A percentile compares a stretch with the other conserved stretches of the same genome.
phyloP scores from a whole-genome alignment of 208 protist genomes.

The Trypanosoma caninum region DNA sequence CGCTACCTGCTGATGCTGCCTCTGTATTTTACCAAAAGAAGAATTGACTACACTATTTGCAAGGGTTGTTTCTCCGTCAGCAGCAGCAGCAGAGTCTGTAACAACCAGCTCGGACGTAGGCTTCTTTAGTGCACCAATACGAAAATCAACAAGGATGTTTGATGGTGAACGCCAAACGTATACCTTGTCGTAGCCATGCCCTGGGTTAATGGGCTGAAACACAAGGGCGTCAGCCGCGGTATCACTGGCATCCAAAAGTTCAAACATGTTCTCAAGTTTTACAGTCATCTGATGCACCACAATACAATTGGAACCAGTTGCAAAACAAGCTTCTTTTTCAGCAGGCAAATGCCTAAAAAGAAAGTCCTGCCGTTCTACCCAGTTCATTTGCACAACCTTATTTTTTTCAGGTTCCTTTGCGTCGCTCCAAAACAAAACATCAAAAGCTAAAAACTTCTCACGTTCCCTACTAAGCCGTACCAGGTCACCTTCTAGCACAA shows the following conservation, averaged over 20 bases:
- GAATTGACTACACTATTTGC: conserved; percentile 2
- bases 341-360: conserved; percentile 42
- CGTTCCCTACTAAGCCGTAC: conserved; percentile 40
- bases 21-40: not conserved
- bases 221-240: conserved; percentile 71
- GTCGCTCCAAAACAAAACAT: conserved; percentile 77
- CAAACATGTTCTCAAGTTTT: conserved; percentile 36
- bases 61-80: conserved; percentile 3
- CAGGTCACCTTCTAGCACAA: conserved; percentile 77
- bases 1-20: not conserved
- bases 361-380: conserved; percentile 52
- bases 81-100: too few species aligned
- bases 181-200: conserved; percentile 49
- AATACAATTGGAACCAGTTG: conserved; percentile 44
- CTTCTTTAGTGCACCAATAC: conserved; percentile 42
- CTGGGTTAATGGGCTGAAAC: conserved; percentile 56
- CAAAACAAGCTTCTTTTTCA: conserved; percentile 45
- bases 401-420: conserved; percentile 33
- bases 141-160: conserved; percentile 71
- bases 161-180: conserved; percentile 72
- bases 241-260: conserved; percentile 64
- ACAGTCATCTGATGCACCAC: conserved; percentile 62
- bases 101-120: too few species aligned
- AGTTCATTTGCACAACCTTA: conserved; percentile 55
- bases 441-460: conserved; percentile 76